phyloP scores from a whole-genome alignment of 768 basidiomycete genomes.

The Leccinum obscurum region DNA sequence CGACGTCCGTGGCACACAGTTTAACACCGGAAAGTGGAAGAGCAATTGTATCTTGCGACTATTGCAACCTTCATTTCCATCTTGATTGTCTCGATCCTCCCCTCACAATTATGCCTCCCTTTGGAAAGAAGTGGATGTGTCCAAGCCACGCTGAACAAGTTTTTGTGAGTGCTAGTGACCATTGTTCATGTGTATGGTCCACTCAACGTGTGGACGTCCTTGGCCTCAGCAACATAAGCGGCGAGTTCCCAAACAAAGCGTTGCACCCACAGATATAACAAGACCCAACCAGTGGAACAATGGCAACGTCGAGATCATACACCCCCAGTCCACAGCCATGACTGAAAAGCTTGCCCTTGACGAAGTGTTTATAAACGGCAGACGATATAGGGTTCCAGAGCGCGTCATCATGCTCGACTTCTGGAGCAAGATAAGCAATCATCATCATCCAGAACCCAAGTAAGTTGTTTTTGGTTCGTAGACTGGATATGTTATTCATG shows the following conservation, averaged over 20 bases:
- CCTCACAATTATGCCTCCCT: conserved; percentile 77
- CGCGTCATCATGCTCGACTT: conserved; percentile 91
- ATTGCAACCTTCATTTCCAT: conserved; percentile 94
- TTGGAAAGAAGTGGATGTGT: conserved; percentile 97
- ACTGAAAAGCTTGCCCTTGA: conserved; percentile 61
- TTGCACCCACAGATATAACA: conserved; percentile 70
- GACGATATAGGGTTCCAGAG: conserved; percentile 92
- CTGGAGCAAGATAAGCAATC: conserved; percentile 77
- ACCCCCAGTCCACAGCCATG: conserved; percentile 54
- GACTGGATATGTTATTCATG: conserved; percentile 1
- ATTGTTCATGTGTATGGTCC: background rate
- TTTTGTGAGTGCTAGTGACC: conserved; percentile 53
- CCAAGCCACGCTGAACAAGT: conserved; percentile 93
- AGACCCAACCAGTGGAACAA: conserved; percentile 79
- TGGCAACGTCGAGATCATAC: conserved; percentile 87
- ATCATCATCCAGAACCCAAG: conserved; percentile 42
- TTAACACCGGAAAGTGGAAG: conserved; percentile 57
- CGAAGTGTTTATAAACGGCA: conserved; percentile 84
- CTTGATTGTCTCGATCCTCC: conserved; percentile 96
- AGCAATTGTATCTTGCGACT: conserved; percentile 90
- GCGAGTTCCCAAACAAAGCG: conserved; percentile 73
- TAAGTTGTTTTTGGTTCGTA: conserved; percentile 29
- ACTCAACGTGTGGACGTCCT: conserved; percentile 4
- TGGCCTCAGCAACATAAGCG: conserved; percentile 67
- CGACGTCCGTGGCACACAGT: conserved; percentile 40